Base-by-base conservation (phyloP, 768 basidiomycete species). In the Amanita exitialis region DNA sequence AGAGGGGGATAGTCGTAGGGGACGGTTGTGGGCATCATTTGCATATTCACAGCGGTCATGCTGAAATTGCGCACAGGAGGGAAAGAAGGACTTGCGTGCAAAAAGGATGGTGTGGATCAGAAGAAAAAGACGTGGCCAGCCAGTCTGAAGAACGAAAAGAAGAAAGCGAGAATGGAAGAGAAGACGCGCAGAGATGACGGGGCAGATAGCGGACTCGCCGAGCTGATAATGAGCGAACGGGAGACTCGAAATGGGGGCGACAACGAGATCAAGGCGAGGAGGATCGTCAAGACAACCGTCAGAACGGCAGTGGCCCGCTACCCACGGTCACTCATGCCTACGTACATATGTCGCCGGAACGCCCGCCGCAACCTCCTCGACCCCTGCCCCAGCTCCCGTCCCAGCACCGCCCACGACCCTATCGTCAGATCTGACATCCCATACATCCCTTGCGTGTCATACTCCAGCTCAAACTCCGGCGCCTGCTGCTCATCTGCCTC, bases 341-440 rank as follows among this genome's bases (percentile, higher is more conserved):
- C 52, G 63, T 79, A 90, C 90, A 95, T 91, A 66, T 80, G 81
- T 64, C 71, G 64, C 59, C 70, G 71, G 67, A 90, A 94, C 65
- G 68, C 66, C 61, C 71, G 72, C 64, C 84, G 79, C 61, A 89
- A 62, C 65, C 72, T 74, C 60, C 61, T 66, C 58, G 76, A 67
- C 62, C 65, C 61, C 57, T 77, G 70, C 47, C 76, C 80, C 55
- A 94, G 61, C 61, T 72, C 66, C 59, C 78, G 77, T 52, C 77
- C 89, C 43, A 92, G 71, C 54, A 67, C 69, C 46, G 87, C 65
- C 82, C 86, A 94, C 49, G 80, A 80, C 52, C 69, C 64, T 32
- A 94, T 80, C 56, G 90, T 93, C 69, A 94, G 69, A 61, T 94
- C 90, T 49, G 54, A 56, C 79, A 94, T 71, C 57, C 59, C 64